phyloP scores from a whole-genome alignment of 176 grass and related monocot species.

The Stipa capillata region DNA sequence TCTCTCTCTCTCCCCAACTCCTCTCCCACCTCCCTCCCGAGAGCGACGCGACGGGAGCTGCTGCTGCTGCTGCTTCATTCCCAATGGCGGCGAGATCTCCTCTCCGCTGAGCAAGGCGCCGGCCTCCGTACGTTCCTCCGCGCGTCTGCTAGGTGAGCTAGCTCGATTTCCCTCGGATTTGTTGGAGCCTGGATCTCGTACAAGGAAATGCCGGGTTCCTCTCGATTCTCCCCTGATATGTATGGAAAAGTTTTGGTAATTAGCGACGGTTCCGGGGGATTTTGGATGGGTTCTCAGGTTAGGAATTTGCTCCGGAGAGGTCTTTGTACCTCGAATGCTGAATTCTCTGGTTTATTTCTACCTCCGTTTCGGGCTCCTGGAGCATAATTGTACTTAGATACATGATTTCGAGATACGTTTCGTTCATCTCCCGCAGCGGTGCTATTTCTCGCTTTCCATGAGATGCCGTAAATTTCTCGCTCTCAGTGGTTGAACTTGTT shows the following conservation, averaged over 20 bases:
- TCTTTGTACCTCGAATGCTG: background rate
- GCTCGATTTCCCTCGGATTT: background rate
- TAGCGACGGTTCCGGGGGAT: background rate
- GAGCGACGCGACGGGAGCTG: background rate
- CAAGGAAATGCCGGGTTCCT: background rate
- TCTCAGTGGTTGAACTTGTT: background rate
- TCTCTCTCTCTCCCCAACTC: background rate
- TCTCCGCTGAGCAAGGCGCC: background rate
- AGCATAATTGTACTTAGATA: background rate
- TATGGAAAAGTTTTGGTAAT: background rate
- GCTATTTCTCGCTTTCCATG: background rate
- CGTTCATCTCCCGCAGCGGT: background rate
- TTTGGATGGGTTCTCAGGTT: background rate
- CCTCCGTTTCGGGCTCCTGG: background rate
- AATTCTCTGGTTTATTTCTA: background rate
- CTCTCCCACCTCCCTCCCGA: background rate
- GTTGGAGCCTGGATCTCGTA: background rate
- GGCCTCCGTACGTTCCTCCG: background rate
- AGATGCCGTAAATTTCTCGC: background rate
- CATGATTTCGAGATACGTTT: background rate
- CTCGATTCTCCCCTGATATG: background rate
- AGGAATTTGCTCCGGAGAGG: background rate
- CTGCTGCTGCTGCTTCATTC: slow-evolving; percentile 3
- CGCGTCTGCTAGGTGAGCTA: slow-evolving; percentile 4
- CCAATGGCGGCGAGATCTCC: slow-evolving; percentile 22